Evolutionary conservation across 768 basidiomycete species (phyloP).

Genomic region (Mycena capillaripes): DNA sequence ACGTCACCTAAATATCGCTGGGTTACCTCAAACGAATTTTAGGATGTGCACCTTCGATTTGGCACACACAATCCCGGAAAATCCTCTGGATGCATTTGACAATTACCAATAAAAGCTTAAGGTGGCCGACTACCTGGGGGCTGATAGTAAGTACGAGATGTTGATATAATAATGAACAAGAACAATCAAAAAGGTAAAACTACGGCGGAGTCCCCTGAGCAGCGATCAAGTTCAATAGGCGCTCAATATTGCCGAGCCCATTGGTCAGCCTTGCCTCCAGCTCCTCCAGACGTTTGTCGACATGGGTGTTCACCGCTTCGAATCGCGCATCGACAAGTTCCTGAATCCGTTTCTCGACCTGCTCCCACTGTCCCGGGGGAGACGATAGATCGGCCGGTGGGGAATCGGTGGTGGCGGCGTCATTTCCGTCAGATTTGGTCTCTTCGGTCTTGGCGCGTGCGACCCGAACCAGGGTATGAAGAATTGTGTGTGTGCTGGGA

Average conservation of each 20-base stretch:
- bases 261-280: slow-evolving; percentile 15
- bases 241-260: slow-evolving; percentile 21
- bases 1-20: too few species aligned
- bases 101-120: too few species aligned
- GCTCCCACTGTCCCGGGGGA: slow-evolving; percentile 12
- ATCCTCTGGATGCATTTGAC: too few species aligned
- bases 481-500: neutral
- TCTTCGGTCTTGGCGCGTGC: neutral
- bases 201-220: too few species aligned
- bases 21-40: too few species aligned
- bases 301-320: slow-evolving; percentile 8
- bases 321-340: slow-evolving; percentile 13
- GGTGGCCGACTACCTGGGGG: too few species aligned
- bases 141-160: too few species aligned
- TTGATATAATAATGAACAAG: too few species aligned
- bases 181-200: too few species aligned
- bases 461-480: slow-evolving; percentile 15
- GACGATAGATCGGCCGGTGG: neutral
- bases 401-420: neutral
- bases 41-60: too few species aligned
- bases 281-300: slow-evolving; percentile 15
- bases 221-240: neutral
- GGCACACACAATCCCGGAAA: too few species aligned
- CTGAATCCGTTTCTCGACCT: slow-evolving; percentile 14
- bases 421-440: neutral